Percentiles rank a stretch among this genome's conserved stretches.
phyloP scores from a whole-genome alignment of 306 rosid genomes.

The Oemleria cerasiformis region DNA sequence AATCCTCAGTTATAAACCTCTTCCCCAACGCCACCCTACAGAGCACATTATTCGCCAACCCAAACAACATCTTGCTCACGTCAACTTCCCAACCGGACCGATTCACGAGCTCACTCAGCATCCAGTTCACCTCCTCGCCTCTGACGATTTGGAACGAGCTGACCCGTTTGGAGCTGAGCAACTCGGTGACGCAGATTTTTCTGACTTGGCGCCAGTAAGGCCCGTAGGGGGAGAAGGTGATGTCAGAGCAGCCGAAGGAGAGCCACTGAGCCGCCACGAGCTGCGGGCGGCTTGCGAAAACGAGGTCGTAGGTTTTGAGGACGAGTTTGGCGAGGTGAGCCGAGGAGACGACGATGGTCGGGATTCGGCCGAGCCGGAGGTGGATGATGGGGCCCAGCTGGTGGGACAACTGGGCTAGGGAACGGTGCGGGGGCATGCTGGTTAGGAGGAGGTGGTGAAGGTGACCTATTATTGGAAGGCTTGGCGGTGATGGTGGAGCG shows the following conservation, averaged over 20 bases:
- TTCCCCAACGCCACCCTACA: constrained; percentile 38
- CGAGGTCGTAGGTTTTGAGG: constrained; percentile 40
- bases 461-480: constrained; percentile 39
- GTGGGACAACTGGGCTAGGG: constrained; percentile 18
- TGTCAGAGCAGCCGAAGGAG: constrained; percentile 42
- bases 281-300: constrained; percentile 36
- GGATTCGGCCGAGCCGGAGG: constrained; percentile 40
- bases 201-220: constrained; percentile 44
- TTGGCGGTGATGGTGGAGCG: constrained; percentile 33
- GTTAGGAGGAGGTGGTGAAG: constrained; percentile 37
- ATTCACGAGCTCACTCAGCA: constrained; percentile 13
- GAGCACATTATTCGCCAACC: constrained; percentile 32
- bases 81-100: constrained; percentile 12
- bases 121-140: constrained; percentile 27
- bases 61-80: constrained; percentile 21
- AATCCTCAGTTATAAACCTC: constrained; percentile 20
- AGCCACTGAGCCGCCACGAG: constrained; percentile 38
- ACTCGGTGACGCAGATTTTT: constrained; percentile 36
- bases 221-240: constrained; percentile 42
- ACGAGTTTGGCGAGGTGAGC: constrained; percentile 29
- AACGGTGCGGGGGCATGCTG: constrained; percentile 31
- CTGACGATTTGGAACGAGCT: constrained; percentile 27
- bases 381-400: constrained; percentile 37
- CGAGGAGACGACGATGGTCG: constrained; percentile 34
- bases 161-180: constrained; percentile 35